Conservation (phyloP, 768 basidiomycete genomes). For the Serpula lacrymans region DNA sequence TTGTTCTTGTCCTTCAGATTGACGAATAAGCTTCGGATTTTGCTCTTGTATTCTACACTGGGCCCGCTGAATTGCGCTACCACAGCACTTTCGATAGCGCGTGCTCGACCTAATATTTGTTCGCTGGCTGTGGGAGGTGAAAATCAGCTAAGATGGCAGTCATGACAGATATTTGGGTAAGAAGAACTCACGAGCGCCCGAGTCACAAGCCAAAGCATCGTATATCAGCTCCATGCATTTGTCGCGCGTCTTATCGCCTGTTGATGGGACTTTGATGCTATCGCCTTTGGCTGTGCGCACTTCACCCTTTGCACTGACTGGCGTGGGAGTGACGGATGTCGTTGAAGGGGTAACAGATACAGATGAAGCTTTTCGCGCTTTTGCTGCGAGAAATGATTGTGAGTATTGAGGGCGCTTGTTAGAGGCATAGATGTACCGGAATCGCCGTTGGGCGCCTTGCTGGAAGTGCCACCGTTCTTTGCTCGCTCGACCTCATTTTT, state of each 20-base stretch:
- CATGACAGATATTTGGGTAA: neutral
- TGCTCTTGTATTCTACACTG: constrained; percentile 58
- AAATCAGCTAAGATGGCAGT: constrained; percentile 7
- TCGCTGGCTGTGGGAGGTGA: constrained; percentile 51
- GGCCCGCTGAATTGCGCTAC: constrained; percentile 41
- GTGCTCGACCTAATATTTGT: constrained; percentile 61
- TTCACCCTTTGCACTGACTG: constrained; percentile 31
- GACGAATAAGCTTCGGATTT: constrained; percentile 84
- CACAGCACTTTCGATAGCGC: constrained; percentile 69
- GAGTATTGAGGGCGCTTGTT: neutral
- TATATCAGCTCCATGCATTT: constrained; percentile 89
- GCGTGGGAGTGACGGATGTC: constrained; percentile 24
- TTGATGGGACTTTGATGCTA: constrained; percentile 50
- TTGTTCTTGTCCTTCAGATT: constrained; percentile 97
- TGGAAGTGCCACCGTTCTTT: constrained; percentile 32
- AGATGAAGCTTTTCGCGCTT: constrained; percentile 29
- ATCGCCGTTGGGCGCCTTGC: constrained; percentile 11
- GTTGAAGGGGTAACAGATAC: constrained; percentile 40
- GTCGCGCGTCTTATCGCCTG: constrained; percentile 76
- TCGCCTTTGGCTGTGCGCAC: constrained; percentile 68
- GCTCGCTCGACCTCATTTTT: constrained; percentile 81
- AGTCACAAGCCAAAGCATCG: constrained; percentile 85
- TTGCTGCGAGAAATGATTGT: constrained; percentile 17
- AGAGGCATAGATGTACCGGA: no score
- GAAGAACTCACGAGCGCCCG: constrained; percentile 73